Evolutionary conservation across 805 yeast genomes (phyloP).

Genomic region (Candida saitoana): DNA sequence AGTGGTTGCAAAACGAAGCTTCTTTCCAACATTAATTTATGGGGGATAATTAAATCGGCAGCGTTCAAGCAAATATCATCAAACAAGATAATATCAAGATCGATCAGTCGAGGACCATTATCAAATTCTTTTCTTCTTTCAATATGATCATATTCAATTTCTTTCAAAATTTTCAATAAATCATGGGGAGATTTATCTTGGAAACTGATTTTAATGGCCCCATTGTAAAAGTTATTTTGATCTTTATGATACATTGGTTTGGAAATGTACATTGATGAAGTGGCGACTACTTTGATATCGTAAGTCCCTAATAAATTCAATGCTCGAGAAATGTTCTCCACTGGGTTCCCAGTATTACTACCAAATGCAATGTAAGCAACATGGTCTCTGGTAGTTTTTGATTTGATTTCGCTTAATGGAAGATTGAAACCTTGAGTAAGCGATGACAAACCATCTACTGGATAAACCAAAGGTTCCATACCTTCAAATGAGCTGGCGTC

Average conservation of each 20-base stretch:
- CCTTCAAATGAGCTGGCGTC: constrained; percentile 35
- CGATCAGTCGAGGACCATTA: constrained; percentile 91
- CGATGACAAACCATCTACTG: constrained; percentile 7
- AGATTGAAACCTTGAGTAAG: constrained; percentile 22
- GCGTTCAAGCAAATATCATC: constrained; percentile 56
- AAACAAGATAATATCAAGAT: constrained; percentile 79
- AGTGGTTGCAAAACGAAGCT: constrained; percentile 88
- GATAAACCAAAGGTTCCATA: constrained; percentile 15
- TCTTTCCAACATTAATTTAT: constrained; percentile 81
- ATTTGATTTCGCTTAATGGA: constrained; percentile 20
- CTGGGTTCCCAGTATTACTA: constrained; percentile 73
- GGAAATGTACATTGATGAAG: constrained; percentile 81
- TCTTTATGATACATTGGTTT: constrained; percentile 88
- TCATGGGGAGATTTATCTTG: constrained; percentile 54
- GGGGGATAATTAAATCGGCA: constrained; percentile 71
- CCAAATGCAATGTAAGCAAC: constrained; percentile 83
- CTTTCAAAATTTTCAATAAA: constrained; percentile 58
- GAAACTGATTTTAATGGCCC: constrained; percentile 69
- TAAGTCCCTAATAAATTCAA: constrained; percentile 41
- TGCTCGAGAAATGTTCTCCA: constrained; percentile 57
- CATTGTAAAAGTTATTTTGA: constrained; percentile 81
- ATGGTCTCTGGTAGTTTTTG: constrained; percentile 26
- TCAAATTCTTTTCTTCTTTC: constrained; percentile 72
- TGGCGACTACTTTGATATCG: constrained; percentile 45
- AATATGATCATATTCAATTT: constrained; percentile 70